Evolutionary conservation across 495 filamentous ascomycete genomes (phyloP), one percentile per base, ranked within the genome.

Genomic region (Pyrenopolyporus hunteri): DNA sequence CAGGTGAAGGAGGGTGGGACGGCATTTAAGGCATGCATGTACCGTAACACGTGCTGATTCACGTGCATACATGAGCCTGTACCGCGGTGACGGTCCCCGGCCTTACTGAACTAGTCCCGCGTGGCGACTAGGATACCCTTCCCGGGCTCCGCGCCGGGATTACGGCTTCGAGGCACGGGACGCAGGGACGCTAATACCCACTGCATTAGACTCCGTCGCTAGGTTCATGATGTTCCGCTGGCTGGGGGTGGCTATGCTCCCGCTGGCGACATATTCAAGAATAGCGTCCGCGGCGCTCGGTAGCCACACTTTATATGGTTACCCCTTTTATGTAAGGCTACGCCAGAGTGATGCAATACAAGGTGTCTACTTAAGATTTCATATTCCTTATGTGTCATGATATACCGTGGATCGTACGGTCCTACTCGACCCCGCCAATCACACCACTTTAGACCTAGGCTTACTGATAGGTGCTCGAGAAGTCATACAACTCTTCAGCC

Each of bases 21-120:
- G 58, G 49, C 55, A 42, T 22, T 35, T 29, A 33, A 20, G 29
- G 10, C 14, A 43, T 64, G 46, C 60, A 64, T 59, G 60, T 40
- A 43, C 54, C 25, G 43, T 49, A 40, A 26, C 60, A 64, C 61
- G 54, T 64, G 61, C 44, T 9, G 43, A 37, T 20, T 33, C 25
- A 51, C 28, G 47, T 58, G 53, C 37, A 44, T 49, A 39, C 26
- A 45, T 26, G 4, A 10, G 37, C 42, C 42, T 45, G 23, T 45
- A 28, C 42, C 42, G 45, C 44, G 26, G 29, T 35, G 55, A 35
- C 33, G 40, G 19, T 42, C 29, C n/a, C 61, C 48, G 49, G 55
- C 54, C 25, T 29, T 47, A 16, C 29, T 17, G 47, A 11, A 19
- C 28, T 53, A 55, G 42, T 22, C 31, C 26, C 48, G 54, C 54